Base-by-base conservation (phyloP, 2,329 filamentous ascomycete genomes). In the Talaromyces sp. region DNA sequence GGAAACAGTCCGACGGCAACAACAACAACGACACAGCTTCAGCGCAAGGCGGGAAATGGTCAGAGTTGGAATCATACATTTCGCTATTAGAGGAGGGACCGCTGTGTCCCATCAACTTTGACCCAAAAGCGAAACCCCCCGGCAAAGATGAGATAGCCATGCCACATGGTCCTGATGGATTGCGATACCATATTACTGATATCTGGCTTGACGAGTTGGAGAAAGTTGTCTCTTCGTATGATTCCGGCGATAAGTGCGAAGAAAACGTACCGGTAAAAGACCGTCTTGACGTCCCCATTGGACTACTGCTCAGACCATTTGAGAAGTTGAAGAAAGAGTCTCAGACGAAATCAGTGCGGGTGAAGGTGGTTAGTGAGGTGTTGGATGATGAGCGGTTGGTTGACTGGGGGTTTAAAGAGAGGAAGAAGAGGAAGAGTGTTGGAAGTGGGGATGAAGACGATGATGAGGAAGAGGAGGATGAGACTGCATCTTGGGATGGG, bases 151-250 rank as follows among this genome's bases (percentile, higher is more conserved):
- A 54, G 4, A 62, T 66, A 43, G 13, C 54, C 14, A 77, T 80
- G 76, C 73, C 79, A 60, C 88, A 86, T 72, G 86, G 96, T 1
- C 90, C 94, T 0, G 90, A 95, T 70, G 95, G 95, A 0, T 75
- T 99, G 75, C 82, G 92, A 68, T 88, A 96, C 76, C 95, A 99
- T 78, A 86, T 93, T 14, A 78, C 96, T 68, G 95, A 99, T 80
- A 85, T 98, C 62, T 98, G 91, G 87, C 85, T 96, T 9, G 95
- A 98, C 76, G 93, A 97, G 83, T 78, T 93, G 71, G 90, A 93
- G 77, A 89, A 88, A 73, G 86, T 87, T 39, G 86, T 88, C 62
- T 82, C 85, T 13, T 78, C 79, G 41, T 79, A 78, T 10, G 78
- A 79, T 2, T 0, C 37, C 11, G 74, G 7, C 27, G 27, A 74